Base-by-base conservation (phyloP, 148 eudicot genomes). In the Cornus florida region DNA sequence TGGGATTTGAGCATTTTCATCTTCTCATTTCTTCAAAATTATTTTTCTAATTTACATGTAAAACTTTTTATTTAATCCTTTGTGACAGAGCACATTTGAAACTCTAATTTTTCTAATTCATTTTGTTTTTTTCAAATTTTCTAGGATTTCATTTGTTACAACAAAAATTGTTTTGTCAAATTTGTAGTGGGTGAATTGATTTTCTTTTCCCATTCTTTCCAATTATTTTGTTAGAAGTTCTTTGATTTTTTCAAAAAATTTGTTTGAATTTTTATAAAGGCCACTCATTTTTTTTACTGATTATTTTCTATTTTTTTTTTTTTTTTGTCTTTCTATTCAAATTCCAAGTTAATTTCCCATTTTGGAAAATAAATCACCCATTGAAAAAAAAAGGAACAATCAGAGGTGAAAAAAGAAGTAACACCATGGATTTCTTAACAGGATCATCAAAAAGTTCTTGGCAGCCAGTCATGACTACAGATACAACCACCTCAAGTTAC, bases 391-490 rank as follows among this genome's bases (percentile, higher is more conserved):
- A 10, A 77, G 75, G 70, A 69, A 76, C 14, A 82, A 48, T 24
- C 14, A 9, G 38, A 71, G 78, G 80, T 65, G 22, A 33, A 4
- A 43, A 43, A 6, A 70, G 70, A 72, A 41, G 88, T 85, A 32
- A 66, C 77, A 17, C 79, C 79, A 2, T 93, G 95, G 59, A 10
- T 87, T 31, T 80, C 92, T 68, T 92, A 91, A 75, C 90, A 80
- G 23, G 98, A 92, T 87, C 77, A 75, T 81, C 89, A 71, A 87
- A 91, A 94, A 81, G 86, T 87, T 70, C 92, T 20, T 94, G 97
- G 97, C 91, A 75, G 85, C 95, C 98, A 7, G 86, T 70, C 70
- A 76, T 76, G 71, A 77, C 89, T 22, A 82, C 80, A 0, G 87
- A 92, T 32, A 87, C 97, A 39, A 84, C 93, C 28, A 76, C 81